Percentiles rank a stretch among this genome's conserved stretches.
Conservation (phyloP, 2,329 filamentous ascomycete genomes). For the Sphaceloma murrayae region DNA sequence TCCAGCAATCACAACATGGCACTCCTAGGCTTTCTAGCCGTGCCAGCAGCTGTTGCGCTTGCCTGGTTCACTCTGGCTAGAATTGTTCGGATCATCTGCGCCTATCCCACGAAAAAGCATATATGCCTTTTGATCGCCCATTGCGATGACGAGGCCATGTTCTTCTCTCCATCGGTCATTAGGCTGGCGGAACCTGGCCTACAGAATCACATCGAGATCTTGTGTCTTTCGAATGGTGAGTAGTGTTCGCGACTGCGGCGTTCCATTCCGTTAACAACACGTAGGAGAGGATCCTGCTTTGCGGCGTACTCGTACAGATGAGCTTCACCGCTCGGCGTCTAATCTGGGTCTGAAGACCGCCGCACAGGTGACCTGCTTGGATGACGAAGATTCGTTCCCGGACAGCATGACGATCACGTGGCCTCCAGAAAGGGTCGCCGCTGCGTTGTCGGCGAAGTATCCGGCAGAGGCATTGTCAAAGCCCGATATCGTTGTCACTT, state of each 20-base stretch:
- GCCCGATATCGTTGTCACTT: constrained; percentile 69
- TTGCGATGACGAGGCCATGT: constrained; percentile 98
- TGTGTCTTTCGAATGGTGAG: constrained; percentile 85
- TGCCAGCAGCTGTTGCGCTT: background rate
- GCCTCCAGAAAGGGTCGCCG: constrained; percentile 28
- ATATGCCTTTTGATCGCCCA: constrained; percentile 92
- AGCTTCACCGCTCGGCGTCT: background rate
- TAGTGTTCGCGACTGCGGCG: background rate
- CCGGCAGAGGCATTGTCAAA: no score
- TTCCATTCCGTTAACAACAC: background rate
- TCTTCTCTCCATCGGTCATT: constrained; percentile 83
- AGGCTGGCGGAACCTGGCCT: constrained; percentile 69
- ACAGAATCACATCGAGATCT: constrained; percentile 85
- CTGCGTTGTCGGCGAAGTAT: constrained; percentile 2
- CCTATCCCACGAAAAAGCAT: constrained; percentile 46
- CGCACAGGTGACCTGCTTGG: constrained; percentile 77
- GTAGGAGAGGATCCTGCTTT: background rate
- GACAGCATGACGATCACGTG: constrained; percentile 81
- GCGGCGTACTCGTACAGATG: background rate
- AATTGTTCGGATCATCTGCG: background rate
- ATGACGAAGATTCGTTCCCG: constrained; percentile 63
- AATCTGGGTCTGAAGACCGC: constrained; percentile 62
- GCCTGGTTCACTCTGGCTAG: background rate
- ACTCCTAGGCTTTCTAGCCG: background rate
- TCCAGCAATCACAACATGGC: background rate